phyloP scores from a whole-genome alignment of 139 green algal genomes.

The Tetraselmis chui region DNA sequence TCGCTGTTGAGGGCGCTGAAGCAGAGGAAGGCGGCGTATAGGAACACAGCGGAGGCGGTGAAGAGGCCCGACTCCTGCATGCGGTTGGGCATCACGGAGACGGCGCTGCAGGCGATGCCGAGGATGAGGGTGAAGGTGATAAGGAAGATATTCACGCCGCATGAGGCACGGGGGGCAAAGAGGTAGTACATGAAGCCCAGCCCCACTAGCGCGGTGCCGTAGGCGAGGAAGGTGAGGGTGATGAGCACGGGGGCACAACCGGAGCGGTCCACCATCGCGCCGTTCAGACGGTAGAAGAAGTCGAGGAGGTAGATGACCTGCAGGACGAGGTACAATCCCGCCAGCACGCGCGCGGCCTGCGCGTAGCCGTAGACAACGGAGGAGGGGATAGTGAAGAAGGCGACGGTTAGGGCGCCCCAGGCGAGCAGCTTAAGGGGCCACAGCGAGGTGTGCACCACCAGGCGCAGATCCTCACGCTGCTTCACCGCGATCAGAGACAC shows the following conservation, averaged over 20 bases:
- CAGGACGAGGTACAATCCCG: constrained; percentile 69
- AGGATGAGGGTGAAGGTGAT: constrained; percentile 68
- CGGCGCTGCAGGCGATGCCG: constrained; percentile 41
- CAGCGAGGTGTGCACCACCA: constrained; percentile 46
- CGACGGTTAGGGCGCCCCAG: constrained; percentile 45
- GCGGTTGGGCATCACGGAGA: constrained; percentile 52
- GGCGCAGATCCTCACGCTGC: constrained; percentile 25
- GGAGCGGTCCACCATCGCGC: constrained; percentile 11
- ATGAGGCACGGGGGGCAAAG: constrained; percentile 48
- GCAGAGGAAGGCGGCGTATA: constrained; percentile 58
- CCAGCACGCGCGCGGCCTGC: constrained; percentile 43
- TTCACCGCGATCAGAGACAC: constrained; percentile 46
- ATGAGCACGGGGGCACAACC: constrained; percentile 32
- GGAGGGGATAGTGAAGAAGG: constrained; percentile 56
- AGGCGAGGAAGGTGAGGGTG: constrained; percentile 20
- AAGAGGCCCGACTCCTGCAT: constrained; percentile 55
- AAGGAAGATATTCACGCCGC: constrained; percentile 77
- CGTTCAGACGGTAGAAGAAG: constrained; percentile 50
- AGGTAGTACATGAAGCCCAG: constrained; percentile 63
- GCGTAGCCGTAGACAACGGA: constrained; percentile 43
- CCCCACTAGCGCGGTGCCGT: constrained; percentile 35
- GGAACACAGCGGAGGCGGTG: constrained; percentile 51
- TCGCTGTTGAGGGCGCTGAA: constrained; percentile 58
- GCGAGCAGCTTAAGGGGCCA: constrained; percentile 51
- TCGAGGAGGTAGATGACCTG: constrained; percentile 72